Evolutionary conservation across 805 yeast species (phyloP), one percentile per base, ranked within the genome.

Genomic region (Cyberlindnera veronae): DNA sequence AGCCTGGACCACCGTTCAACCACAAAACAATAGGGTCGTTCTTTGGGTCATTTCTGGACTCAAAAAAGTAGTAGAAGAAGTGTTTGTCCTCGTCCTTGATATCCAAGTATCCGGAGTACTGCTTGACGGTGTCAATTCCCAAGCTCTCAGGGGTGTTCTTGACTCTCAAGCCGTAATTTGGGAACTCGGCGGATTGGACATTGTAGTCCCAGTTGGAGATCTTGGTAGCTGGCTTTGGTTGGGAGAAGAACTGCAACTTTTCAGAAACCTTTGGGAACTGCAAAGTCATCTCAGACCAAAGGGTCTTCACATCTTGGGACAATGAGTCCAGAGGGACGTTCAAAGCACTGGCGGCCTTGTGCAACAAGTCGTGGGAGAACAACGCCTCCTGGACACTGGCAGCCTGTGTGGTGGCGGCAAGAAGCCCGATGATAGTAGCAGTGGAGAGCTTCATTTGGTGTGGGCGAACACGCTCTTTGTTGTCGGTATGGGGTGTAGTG

Each of bases 1-100:
- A 88, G 4, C 96, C 96, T 32, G 96, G 96, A 14, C 96, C 96
- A 53, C 96, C 96, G 59, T 88, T 88, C 58, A 88, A 72, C 95
- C 96, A 89, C 51, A 91, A 70, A 36, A 89, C 75, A 29, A 87
- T 71, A 1, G 96, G 96, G 63, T 87, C 96, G 45, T 72, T 84
- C 48, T 67, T 67, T n/a, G 96, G 95, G 62, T 85, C 90, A 60
- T 82, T 83, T 71, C 95, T 78, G 44, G 91, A 81, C 64, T 88
- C 95, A 55, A 88, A 89, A 58, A 81, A 82, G 90, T 93, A 72
- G 57, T 69, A 74, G 68, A 86, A 87, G 60, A 87, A 81, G 66
- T 88, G 96, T 66, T 88, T 88, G 59, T 87, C 96, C 51, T 81
- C 87, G 36, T 81, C 86, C 44, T 71, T 77, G 37, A 84, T 78